Evolutionary conservation across 148 eudicot species (phyloP).

Genomic region (Chenopodium suecicum): DNA sequence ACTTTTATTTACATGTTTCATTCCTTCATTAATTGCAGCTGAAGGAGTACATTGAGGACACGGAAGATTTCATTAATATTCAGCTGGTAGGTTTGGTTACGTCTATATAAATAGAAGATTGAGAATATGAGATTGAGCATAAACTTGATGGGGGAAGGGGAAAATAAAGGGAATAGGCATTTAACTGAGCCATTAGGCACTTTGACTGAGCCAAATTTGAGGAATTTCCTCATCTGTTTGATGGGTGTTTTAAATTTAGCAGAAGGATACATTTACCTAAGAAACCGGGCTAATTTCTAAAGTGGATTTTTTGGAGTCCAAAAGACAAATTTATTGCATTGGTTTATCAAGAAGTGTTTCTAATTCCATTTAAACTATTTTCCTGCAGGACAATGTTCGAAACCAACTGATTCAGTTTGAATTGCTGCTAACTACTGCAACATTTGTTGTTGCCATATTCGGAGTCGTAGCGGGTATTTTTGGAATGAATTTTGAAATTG

Average conservation of each 20-base stretch:
- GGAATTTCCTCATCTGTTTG: background rate
- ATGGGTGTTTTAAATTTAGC: background rate
- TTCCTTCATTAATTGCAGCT: constrained; percentile 56
- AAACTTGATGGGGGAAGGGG: background rate
- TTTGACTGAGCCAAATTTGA: background rate
- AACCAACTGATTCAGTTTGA: constrained; percentile 98
- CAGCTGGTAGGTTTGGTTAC: constrained; percentile 70
- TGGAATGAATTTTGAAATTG: constrained; percentile 88
- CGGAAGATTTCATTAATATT: constrained; percentile 95
- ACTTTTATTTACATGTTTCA: background rate
- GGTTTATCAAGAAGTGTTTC: background rate
- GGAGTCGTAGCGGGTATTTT: constrained; percentile 94
- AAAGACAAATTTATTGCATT: background rate
- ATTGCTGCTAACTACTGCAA: constrained; percentile 86
- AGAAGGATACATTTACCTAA: background rate
- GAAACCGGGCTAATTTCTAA: too few species aligned
- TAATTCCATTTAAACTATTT: background rate
- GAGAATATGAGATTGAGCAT: background rate
- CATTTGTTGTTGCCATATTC: constrained; percentile 90
- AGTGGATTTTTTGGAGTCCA: background rate
- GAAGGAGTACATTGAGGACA: constrained; percentile 98
- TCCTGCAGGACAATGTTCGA: constrained; percentile 82
- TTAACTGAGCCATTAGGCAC: background rate
- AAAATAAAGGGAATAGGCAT: too few species aligned
- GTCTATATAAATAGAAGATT: background rate